Evolutionary conservation across 2,329 filamentous ascomycete species (phyloP), one percentile per base, ranked within the genome.

Genomic region (Cladophialophora carrionii): DNA sequence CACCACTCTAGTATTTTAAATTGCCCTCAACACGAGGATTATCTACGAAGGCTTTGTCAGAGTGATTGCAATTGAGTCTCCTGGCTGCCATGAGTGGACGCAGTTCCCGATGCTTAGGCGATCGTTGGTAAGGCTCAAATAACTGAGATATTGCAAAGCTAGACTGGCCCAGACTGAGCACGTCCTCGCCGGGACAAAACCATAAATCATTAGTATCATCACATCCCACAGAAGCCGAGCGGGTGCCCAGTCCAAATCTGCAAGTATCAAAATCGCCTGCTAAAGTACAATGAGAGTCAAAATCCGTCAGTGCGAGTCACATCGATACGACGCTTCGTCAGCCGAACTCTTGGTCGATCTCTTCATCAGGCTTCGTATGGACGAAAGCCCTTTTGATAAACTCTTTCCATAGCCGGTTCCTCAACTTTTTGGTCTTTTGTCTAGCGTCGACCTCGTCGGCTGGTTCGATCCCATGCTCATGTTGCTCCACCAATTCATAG

Each of bases 381-480:
- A 73, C 71, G 59, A 67, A 73, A 12, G 71, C 71, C 54, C 71
- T 56, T 54, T 69, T 70, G 53, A 72, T 48, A 56, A 73, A 73
- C 14, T 59, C 61, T 26, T 67, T 65, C 71, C 71, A 73, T 17
- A 72, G 52, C 17, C 66, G 59, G 48, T 73, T 72, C 62, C 71
- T 71, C n/a, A 52, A 43, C 61, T 62, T 68, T 55, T 69, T 69
- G 22, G 55, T 59, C 61, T 79, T 79, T 64, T 77, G 79, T 64
- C 76, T 80, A 62, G 76, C 43, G 12, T 62, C 58, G 54, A 64
- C 69, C 26, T 60, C 61, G 34, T n/a, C 46, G 34, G 32, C 32
- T 52, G 12, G 17, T 22, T 55, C 59, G 20, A 56, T 29, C 29
- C 52, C 34, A 17, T 51, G 48, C n/a, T 58, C 48, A 24, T 55